Evolutionary conservation across 2,329 filamentous ascomycete species (phyloP).

Genomic region (Aaosphaeria arxii): DNA sequence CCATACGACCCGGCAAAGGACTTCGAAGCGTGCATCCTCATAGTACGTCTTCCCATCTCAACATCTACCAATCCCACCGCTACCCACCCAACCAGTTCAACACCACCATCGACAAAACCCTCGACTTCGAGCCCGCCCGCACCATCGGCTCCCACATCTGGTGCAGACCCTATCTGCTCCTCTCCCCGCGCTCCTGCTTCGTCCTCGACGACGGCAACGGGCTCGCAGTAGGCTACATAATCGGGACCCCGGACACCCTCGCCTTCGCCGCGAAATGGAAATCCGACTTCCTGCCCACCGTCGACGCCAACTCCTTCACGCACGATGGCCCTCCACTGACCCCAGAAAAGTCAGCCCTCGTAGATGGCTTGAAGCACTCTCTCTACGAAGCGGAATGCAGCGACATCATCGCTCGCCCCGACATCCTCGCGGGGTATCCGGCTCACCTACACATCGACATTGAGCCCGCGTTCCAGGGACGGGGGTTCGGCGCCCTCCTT

Average conservation of each 20-base stretch:
- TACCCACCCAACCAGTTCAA: constrained; percentile 14
- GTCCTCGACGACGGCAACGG: constrained; percentile 34
- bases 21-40: constrained; percentile 2
- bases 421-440: constrained; percentile 23
- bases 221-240: constrained; percentile 36
- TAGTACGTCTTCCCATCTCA: neutral
- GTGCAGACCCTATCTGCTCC: constrained; percentile 30
- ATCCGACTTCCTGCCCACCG: constrained; percentile 19
- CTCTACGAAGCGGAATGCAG: constrained; percentile 22
- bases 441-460: constrained; percentile 40
- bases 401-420: constrained; percentile 14
- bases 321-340: constrained; percentile 6
- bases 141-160: constrained; percentile 30
- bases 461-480: constrained; percentile 28
- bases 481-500: constrained; percentile 28
- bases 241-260: constrained; percentile 28
- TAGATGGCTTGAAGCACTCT: constrained; percentile 12
- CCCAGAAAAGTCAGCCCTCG: constrained; percentile 10
- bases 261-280: constrained; percentile 24
- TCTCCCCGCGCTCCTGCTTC: constrained; percentile 29
- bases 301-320: constrained; percentile 10
- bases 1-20: constrained; percentile 3
- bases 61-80: neutral
- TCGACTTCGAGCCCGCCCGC: constrained; percentile 23
- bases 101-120: constrained; percentile 16